A percentile compares a stretch with the other conserved stretches of the same genome.
Evolutionary conservation across 768 basidiomycete genomes (phyloP).

Genomic region (Epithele typhae): DNA sequence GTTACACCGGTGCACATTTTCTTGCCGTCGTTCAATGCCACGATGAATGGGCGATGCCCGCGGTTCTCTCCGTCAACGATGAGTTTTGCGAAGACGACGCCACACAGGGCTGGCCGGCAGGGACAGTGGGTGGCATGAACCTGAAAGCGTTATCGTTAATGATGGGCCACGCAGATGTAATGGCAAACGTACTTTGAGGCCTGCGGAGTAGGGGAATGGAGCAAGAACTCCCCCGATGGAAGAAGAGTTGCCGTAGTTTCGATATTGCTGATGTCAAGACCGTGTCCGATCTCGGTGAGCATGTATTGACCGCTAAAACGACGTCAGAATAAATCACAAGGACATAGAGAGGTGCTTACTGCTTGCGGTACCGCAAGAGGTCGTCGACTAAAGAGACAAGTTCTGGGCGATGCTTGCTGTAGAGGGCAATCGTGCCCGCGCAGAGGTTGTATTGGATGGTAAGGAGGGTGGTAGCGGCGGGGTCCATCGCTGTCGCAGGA

Average conservation of each 20-base stretch:
- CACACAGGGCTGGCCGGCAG: conserved; percentile 21
- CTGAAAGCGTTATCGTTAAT: conserved; percentile 8
- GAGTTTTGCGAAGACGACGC: conserved; percentile 27
- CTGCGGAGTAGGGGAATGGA: conserved; percentile 21
- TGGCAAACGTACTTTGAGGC: conserved; percentile 22
- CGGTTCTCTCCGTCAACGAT: conserved; percentile 23
- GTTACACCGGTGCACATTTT: conserved; percentile 22
- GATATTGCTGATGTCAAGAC: conserved; percentile 24
- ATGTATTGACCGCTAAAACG: conserved; percentile 23
- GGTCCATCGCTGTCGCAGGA: conserved; percentile 20
- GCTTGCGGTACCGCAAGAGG: conserved; percentile 22
- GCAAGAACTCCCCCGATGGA: conserved; percentile 20
- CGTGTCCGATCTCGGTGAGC: conserved; percentile 29
- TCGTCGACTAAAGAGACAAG: conserved; percentile 21
- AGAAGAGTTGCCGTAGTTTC: conserved; percentile 24
- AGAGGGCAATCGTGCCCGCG: conserved; percentile 23
- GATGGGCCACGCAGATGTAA: too few species aligned
- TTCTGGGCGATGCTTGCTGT: conserved; percentile 20
- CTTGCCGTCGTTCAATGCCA: conserved; percentile 23
- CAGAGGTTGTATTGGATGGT: conserved; percentile 27
- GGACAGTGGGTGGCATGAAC: conserved; percentile 29
- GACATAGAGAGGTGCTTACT: conserved; percentile 12
- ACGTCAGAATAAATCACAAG: too few species aligned
- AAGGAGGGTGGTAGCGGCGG: conserved; percentile 19
- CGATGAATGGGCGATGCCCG: conserved; percentile 28